Evolutionary conservation across 73 alveolate species (phyloP).

Genomic region (Effrenium voratum): DNA sequence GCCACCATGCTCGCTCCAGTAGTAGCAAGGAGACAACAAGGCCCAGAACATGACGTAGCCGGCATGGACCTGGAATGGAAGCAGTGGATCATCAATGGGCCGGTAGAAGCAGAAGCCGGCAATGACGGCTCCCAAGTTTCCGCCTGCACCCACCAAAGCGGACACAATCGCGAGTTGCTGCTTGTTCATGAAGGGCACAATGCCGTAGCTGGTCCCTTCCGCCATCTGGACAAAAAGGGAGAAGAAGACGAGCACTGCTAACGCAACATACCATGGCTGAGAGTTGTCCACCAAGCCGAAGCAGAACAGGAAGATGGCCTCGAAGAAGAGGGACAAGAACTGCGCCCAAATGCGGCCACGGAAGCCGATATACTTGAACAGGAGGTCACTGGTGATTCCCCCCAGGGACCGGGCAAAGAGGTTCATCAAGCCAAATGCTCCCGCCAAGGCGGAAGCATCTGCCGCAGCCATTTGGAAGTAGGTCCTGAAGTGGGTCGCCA

Average conservation of each 20-base stretch:
- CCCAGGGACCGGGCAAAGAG: constrained; percentile 58
- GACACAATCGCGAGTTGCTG: constrained; percentile 62
- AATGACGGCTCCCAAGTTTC: constrained; percentile 56
- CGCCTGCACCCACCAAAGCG: constrained; percentile 57
- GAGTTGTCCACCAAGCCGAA: constrained; percentile 41
- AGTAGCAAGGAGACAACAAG: constrained; percentile 34
- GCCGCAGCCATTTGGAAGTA: constrained; percentile 55
- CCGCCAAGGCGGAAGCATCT: constrained; percentile 41
- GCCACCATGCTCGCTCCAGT: constrained; percentile 48
- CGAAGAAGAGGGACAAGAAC: constrained; percentile 45
- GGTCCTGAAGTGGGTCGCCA: constrained; percentile 66
- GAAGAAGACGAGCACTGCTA: constrained; percentile 50
- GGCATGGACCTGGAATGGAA: constrained; percentile 48
- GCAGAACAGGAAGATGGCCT: constrained; percentile 38
- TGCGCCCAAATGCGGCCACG: constrained; percentile 49
- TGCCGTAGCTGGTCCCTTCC: constrained; percentile 17
- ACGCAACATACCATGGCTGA: constrained; percentile 34
- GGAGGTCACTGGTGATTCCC: constrained; percentile 9
- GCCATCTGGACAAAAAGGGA: not conserved
- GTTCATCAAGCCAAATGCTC: constrained; percentile 75
- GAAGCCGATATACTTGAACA: constrained; percentile 2
- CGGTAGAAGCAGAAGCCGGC: constrained; percentile 51
- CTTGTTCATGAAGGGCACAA: constrained; percentile 50
- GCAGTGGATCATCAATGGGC: constrained; percentile 34
- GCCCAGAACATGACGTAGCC: constrained; percentile 68